Base-by-base conservation (phyloP, 805 yeast species). In the Starmerella powellii region DNA sequence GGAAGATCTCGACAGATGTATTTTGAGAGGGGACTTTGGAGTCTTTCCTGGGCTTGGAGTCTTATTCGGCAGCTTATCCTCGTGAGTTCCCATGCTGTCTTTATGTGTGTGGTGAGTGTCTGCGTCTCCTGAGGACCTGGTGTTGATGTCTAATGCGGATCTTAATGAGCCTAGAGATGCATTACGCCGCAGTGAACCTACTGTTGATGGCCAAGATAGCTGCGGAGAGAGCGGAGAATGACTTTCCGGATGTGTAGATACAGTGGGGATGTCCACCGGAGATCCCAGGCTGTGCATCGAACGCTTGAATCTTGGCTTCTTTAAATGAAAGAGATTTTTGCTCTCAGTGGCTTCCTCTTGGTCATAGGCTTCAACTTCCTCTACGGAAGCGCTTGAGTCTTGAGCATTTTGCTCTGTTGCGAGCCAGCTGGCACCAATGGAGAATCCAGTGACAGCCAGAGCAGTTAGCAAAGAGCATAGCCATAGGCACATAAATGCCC, bases 401-500 rank as follows among this genome's bases (percentile, higher is more conserved):
- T n/a, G n/a, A n/a, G 18, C 31, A 15, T 42, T 32, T 2, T 37
- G 31, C 20, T 30, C 31, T 8, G 12, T 21, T n/a, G 44, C 41
- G 4, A 35, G 17, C 39, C 45, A 41, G 12, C 37, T n/a, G n/a
- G 44, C 49, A 2, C 50, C 53, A n/a, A 48, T 18, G 17, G 44
- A 42, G 36, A 40, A 45, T 17, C 19, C 31, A 1, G 44, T 41
- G 4, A 42, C 13, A 6, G 40, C 39, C 2, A 34, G 1, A 8
- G 45, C 6, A 4, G 34, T 2, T 12, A 43, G 17, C 8, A 50
- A 31, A 1, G 49, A 28, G 13, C 42, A 11, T 2, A 44, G 40
- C 54, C 55, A 51, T 19, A 44, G 23, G 11, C 38, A 34, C 1
- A 49, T 18, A 17, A 49, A 45, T 6, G 49, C 46, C 13, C 42